Evolutionary conservation across 768 basidiomycete genomes (phyloP), one percentile per base, ranked within the genome.

Genomic region (Mycena olivaceomarginata): DNA sequence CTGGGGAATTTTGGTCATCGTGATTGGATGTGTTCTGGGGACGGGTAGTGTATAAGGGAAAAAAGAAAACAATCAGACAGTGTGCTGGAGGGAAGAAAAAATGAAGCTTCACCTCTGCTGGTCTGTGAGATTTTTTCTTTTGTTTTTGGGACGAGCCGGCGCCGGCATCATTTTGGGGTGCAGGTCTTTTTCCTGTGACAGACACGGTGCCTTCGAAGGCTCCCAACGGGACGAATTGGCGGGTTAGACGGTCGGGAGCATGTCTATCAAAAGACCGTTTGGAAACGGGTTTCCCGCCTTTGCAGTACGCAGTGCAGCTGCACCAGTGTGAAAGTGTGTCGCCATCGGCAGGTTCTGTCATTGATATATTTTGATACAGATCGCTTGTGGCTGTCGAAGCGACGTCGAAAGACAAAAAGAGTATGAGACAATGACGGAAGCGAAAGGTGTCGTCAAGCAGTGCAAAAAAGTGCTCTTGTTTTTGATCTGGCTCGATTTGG

Each of bases 401-500:
- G n/a, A n/a, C n/a, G n/a, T n/a, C 37, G 31, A 5, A 37, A 1
- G 5, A 20, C 31, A 15, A 31, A 60, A 22, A 15, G 48, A 1
- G n/a, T n/a, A n/a, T n/a, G n/a, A n/a, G n/a, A n/a, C 25, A 37
- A 20, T 60, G 31, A 60, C 57, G 31, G 57, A 60, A 25, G 51
- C 51, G 11, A 39, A 60, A n/a, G 31, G 13, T 53, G 51, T n/a
- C 51, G 51, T 53, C 20, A 53, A 53, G 57, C 57, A 5, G 57
- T 39, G 57, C 57, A 60, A 60, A 60, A 60, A 60, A 37, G 57
- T 37, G 57, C 31, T 18, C 57, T 9, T 60, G 57, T n/a, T n/a
- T n/a, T n/a, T n/a, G n/a, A n/a, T n/a, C n/a, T n/a, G n/a, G n/a
- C n/a, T n/a, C n/a, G n/a, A n/a, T n/a, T n/a, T n/a, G n/a, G n/a